Conservation (phyloP, 768 basidiomycete genomes). For the Epithele typhae region DNA sequence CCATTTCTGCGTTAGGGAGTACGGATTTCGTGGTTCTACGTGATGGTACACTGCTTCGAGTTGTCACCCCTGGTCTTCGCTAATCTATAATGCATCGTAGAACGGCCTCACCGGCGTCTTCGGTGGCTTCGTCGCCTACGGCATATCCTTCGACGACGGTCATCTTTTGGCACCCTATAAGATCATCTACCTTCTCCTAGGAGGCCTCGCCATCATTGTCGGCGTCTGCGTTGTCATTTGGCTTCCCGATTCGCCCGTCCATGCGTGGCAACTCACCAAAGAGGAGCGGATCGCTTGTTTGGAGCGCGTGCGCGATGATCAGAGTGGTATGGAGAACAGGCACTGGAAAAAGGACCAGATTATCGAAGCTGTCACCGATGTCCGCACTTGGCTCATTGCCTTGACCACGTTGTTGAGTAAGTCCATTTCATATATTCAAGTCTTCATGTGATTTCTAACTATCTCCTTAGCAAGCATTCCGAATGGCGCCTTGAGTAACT, state of each 20-base stretch:
- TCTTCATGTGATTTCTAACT: conserved; percentile 1
- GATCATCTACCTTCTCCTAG: conserved; percentile 57
- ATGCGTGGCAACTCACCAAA: conserved; percentile 48
- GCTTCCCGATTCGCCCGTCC: conserved; percentile 64
- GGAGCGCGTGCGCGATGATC: conserved; percentile 64
- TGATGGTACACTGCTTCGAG: conserved; percentile 41
- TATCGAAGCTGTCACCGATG: conserved; percentile 50
- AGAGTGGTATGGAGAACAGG: conserved; percentile 61
- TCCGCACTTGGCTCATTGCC: conserved; percentile 60
- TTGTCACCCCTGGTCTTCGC: not conserved
- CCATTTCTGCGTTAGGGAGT: conserved; percentile 43
- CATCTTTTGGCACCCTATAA: conserved; percentile 49
- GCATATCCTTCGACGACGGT: conserved; percentile 51
- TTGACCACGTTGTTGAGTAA: conserved; percentile 54
- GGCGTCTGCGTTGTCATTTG: conserved; percentile 52
- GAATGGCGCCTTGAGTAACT: conserved; percentile 60
- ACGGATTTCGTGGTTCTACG: conserved; percentile 62
- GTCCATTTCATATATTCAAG: conserved; percentile 19
- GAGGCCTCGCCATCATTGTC: conserved; percentile 55
- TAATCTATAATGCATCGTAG: not conserved
- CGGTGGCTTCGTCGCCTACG: conserved; percentile 64
- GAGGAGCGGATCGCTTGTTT: conserved; percentile 60
- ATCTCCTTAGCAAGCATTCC: conserved; percentile 52
- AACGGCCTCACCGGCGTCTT: conserved; percentile 47
- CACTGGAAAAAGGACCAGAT: conserved; percentile 55